Percentiles rank a stretch among this genome's conserved stretches.
These are phyloP conservation scores for Adansonia rubrostipa DNA, from an alignment of 441 rosid species.

Conservation along the genomic window DNA sequence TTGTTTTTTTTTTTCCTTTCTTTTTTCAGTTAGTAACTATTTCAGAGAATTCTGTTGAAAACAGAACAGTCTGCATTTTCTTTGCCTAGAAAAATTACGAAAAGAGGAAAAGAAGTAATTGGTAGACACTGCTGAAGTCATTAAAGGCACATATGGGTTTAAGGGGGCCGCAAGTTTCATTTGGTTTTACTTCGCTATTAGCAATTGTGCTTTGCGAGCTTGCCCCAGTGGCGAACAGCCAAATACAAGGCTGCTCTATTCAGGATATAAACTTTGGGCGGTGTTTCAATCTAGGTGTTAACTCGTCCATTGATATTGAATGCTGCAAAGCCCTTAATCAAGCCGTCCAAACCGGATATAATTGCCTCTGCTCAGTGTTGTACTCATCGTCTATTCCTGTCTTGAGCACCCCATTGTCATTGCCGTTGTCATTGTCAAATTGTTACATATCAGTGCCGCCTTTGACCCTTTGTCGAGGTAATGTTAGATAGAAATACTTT, in stretches of 20 bases:
- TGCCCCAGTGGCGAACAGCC: slow-evolving; percentile 20
- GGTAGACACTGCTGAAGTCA: neutral
- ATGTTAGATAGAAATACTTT: neutral
- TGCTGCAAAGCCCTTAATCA: slow-evolving; percentile 46
- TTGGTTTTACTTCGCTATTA: slow-evolving; percentile 21
- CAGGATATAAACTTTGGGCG: slow-evolving; percentile 29
- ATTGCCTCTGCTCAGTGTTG: slow-evolving; percentile 43
- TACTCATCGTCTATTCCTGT: slow-evolving; percentile 28
- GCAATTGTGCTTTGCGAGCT: slow-evolving; percentile 19
- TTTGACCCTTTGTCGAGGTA: slow-evolving; percentile 42
- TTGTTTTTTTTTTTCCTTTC: no score
- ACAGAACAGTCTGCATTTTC: no score
- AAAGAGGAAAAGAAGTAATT: neutral
- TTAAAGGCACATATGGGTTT: neutral
- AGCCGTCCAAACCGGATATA: slow-evolving; percentile 33
- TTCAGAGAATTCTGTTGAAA: neutral
- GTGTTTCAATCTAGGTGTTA: slow-evolving; percentile 34
- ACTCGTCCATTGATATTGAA: slow-evolving; percentile 25
- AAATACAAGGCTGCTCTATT: slow-evolving; percentile 37
- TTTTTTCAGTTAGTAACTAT: no score
- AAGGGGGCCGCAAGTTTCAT: neutral
- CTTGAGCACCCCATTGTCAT: slow-evolving; percentile 26
- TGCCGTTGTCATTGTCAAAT: slow-evolving; percentile 36
- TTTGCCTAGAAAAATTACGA: no score
- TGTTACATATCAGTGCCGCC: slow-evolving; percentile 39